A percentile compares a stretch with the other conserved stretches of the same genome.
Evolutionary conservation across 2,329 filamentous ascomycete genomes (phyloP).

Genomic region (Claviceps sp.): DNA sequence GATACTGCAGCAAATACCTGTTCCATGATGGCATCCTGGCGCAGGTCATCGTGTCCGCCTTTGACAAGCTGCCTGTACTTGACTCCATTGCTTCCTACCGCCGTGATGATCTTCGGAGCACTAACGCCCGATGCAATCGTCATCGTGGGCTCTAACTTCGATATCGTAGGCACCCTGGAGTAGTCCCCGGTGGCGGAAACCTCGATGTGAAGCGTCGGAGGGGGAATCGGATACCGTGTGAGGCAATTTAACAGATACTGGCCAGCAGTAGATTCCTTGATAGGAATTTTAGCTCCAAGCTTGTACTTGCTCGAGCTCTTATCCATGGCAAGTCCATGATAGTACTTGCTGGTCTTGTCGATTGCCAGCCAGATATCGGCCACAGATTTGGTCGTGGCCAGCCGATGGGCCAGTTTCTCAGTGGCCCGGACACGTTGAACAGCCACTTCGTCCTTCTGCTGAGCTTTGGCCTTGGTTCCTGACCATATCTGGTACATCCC

Average conservation of each 20-base stretch:
- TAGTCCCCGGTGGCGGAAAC: constrained; percentile 66
- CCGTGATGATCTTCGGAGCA: constrained; percentile 84
- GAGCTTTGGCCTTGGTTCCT: constrained; percentile 54
- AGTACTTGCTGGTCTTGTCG: constrained; percentile 57
- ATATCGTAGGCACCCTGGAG: constrained; percentile 58
- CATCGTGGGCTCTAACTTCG: constrained; percentile 60
- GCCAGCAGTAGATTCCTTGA: constrained; percentile 52
- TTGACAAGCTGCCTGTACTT: constrained; percentile 88
- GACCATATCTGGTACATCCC: constrained; percentile 96
- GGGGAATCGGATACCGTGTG: constrained; percentile 58
- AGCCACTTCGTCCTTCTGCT: constrained; percentile 60
- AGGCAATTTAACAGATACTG: constrained; percentile 49
- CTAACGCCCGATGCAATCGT: constrained; percentile 82
- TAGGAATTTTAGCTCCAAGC: constrained; percentile 47
- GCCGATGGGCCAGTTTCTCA: constrained; percentile 46
- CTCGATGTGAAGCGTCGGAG: constrained; percentile 76
- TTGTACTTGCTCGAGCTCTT: constrained; percentile 53
- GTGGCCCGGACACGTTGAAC: constrained; percentile 63
- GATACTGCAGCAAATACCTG: constrained; percentile 97
- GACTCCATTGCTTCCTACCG: constrained; percentile 61
- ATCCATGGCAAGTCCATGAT: constrained; percentile 51
- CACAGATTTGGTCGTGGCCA: constrained; percentile 39
- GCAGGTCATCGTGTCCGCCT: constrained; percentile 86
- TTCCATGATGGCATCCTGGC: constrained; percentile 98
- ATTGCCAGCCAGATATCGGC: constrained; percentile 55